Evolutionary conservation across 192 early-diverging fungal genomes (phyloP).

Genomic region (Podila epicladia): DNA sequence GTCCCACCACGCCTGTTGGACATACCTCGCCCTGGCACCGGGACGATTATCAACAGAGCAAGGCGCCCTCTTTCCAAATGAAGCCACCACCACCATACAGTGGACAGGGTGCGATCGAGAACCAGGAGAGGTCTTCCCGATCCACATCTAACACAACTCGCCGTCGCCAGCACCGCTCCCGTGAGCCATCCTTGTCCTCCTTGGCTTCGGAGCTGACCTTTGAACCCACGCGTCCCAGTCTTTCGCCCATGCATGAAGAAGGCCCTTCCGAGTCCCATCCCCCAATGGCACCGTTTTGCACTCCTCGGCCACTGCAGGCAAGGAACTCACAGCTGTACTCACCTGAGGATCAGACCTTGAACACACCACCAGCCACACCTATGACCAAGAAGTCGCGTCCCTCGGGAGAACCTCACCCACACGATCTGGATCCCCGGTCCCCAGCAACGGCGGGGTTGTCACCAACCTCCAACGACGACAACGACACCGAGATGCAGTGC

Average conservation of each 20-base stretch:
- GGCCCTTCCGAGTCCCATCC: neutral
- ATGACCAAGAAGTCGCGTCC: constrained; percentile 14
- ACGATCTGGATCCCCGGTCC: neutral
- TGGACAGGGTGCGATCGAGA: constrained; percentile 19
- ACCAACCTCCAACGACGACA: neutral
- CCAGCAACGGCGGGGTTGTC: neutral
- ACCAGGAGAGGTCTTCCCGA: neutral
- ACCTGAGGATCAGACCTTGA: neutral
- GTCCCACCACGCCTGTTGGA: constrained; percentile 24
- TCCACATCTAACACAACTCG: neutral
- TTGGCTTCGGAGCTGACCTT: constrained; percentile 44
- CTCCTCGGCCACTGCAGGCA: constrained; percentile 4
- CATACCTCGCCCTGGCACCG: constrained; percentile 20
- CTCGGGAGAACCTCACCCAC: constrained; percentile 1
- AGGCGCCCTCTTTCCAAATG: constrained; percentile 18
- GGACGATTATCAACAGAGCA: constrained; percentile 10
- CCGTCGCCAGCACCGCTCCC: constrained; percentile 35
- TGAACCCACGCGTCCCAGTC: constrained; percentile 28
- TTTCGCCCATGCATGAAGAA: constrained; percentile 44
- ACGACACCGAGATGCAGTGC: constrained; percentile 33
- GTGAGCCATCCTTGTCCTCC: constrained; percentile 37
- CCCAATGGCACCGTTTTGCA: constrained; percentile 33
- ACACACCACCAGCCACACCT: constrained; percentile 22
- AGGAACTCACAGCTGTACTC: neutral
- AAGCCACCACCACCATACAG: constrained; percentile 42